A percentile compares a stretch with the other conserved stretches of the same genome.
These are phyloP conservation scores for Iodosphaeria phyllophila DNA, from an alignment of 2,329 filamentous ascomycete species.

Conservation along the genomic window DNA sequence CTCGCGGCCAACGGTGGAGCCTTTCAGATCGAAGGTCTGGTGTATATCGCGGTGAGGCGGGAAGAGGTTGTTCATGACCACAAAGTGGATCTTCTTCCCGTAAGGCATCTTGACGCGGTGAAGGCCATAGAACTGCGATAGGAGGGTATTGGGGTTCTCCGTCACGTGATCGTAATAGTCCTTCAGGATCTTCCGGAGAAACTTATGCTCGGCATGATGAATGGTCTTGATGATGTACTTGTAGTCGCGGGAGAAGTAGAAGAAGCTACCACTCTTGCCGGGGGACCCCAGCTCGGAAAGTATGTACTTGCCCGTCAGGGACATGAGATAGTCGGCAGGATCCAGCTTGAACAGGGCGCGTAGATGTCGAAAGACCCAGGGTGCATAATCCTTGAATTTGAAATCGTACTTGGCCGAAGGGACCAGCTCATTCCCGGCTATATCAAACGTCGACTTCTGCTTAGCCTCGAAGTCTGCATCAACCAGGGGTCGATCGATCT, in stretches of 20 bases:
- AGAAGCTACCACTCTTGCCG: slow-evolving; percentile 96
- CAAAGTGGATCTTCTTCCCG: slow-evolving; percentile 95
- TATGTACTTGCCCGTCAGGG: slow-evolving; percentile 95
- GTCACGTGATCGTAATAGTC: slow-evolving; percentile 90
- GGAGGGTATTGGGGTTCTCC: slow-evolving; percentile 85
- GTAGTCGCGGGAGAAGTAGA: slow-evolving; percentile 98
- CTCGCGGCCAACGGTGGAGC: slow-evolving; percentile 84
- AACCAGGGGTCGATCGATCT: slow-evolving; percentile 77
- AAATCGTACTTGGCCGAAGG: slow-evolving; percentile 99
- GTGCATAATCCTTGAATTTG: slow-evolving; percentile 99
- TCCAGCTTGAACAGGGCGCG: slow-evolving; percentile 78
- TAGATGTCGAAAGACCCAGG: slow-evolving; percentile 93
- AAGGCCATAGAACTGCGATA: slow-evolving; percentile 94
- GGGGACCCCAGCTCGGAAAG: slow-evolving; percentile 92
- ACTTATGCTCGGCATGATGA: slow-evolving; percentile 85
- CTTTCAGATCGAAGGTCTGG: slow-evolving; percentile 90
- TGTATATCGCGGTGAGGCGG: slow-evolving; percentile 95
- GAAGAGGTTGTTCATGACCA: slow-evolving; percentile 99
- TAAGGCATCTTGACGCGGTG: slow-evolving; percentile 98
- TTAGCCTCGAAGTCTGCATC: slow-evolving; percentile 84
- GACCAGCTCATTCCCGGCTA: slow-evolving; percentile 91
- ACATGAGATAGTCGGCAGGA: slow-evolving; percentile 95
- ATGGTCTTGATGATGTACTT: slow-evolving; percentile 99
- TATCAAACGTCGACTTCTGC: slow-evolving; percentile 98
- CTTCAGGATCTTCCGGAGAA: slow-evolving; percentile 63